Percentiles rank a stretch among this genome's conserved stretches.
Conservation (phyloP, 495 filamentous ascomycete species). For the Trichoderma parareesei region DNA sequence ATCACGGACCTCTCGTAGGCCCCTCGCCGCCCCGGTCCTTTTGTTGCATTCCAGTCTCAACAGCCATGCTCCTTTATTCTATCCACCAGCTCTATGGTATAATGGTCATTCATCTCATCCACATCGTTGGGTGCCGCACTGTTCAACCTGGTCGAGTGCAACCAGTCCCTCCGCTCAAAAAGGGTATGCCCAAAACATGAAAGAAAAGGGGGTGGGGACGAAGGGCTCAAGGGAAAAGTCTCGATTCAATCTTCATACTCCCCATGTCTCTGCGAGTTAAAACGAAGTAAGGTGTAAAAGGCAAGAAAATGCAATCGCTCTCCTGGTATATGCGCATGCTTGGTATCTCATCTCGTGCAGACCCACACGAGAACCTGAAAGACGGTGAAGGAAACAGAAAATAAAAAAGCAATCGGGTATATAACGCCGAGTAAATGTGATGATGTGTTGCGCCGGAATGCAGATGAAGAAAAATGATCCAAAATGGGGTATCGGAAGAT, state of each 20-base stretch:
- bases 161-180: neutral
- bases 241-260: neutral
- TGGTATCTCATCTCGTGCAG: neutral
- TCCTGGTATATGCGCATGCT: neutral
- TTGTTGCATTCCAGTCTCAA: neutral
- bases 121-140: neutral
- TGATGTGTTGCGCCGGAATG: constrained; percentile 2
- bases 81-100: neutral
- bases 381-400: neutral
- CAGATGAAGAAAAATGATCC: neutral
- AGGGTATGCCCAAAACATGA: neutral
- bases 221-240: too few relatives aligned
- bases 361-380: constrained; percentile 1
- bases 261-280: neutral
- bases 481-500: neutral
- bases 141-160: neutral
- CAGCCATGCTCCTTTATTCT: neutral
- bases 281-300: neutral
- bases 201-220: neutral
- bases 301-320: neutral
- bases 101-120: constrained; percentile 3
- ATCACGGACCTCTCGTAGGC: neutral
- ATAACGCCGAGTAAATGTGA: constrained; percentile 5
- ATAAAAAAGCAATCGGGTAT: constrained; percentile 8
- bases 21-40: neutral